A percentile compares a stretch with the other conserved stretches of the same genome.
phyloP scores from a whole-genome alignment of 2,329 filamentous ascomycete species.

The Sporothrix mexicana region DNA sequence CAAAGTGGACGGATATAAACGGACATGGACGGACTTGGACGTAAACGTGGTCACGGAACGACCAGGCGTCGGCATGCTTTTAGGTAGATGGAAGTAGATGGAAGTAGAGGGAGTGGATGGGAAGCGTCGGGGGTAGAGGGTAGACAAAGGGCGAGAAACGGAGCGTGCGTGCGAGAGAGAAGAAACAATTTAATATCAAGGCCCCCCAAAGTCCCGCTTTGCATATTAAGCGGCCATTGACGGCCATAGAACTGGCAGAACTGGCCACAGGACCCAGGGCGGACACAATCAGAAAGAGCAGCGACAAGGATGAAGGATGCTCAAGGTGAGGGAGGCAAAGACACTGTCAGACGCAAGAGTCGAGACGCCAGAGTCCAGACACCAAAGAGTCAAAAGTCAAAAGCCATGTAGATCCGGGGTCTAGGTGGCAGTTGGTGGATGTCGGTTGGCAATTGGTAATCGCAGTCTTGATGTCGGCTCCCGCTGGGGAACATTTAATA shows the following conservation, averaged over 20 bases:
- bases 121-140: not conserved
- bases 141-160: too few species aligned
- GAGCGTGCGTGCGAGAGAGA: slow-evolving; percentile 4
- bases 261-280: not conserved
- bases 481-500: slow-evolving; percentile 31
- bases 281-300: too few species aligned
- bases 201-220: slow-evolving; percentile 11
- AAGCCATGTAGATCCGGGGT: not conserved
- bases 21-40: not conserved
- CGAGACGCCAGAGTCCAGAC: too few species aligned
- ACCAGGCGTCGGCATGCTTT: slow-evolving; percentile 25
- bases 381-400: too few species aligned
- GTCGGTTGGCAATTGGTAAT: not conserved
- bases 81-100: slow-evolving; percentile 21
- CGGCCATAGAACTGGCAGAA: not conserved
- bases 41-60: slow-evolving; percentile 24
- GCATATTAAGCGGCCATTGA: slow-evolving; percentile 22
- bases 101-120: not conserved
- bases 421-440: too few species aligned
- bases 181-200: slow-evolving; percentile 25
- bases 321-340: slow-evolving; percentile 8
- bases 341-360: not conserved
- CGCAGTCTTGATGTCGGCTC: slow-evolving; percentile 9
- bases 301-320: slow-evolving; percentile 2
- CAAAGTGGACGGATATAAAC: not conserved